These are phyloP conservation scores for Fraxinus angustifolia DNA, from an alignment of 305 asterid species.

Conservation along the genomic window DNA sequence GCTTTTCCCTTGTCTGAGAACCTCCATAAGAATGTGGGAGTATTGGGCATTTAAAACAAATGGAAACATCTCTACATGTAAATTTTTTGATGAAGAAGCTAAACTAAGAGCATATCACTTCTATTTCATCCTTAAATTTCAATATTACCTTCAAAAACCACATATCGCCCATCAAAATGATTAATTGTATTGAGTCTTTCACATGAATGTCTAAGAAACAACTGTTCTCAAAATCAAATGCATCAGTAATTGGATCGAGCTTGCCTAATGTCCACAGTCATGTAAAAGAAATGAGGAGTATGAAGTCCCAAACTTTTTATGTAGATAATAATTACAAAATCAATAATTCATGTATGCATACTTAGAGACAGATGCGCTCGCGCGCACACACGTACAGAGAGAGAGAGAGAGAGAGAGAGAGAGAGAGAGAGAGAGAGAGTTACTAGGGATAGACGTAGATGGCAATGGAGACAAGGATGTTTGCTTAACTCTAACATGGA, in stretches of 20 bases:
- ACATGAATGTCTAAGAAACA: not conserved
- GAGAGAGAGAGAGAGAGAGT: not conserved
- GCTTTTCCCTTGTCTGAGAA: not conserved
- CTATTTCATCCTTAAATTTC: not conserved
- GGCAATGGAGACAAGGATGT: conserved; percentile 25
- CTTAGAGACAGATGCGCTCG: not conserved
- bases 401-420: not conserved
- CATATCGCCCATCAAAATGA: not conserved
- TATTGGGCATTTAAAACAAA: not conserved
- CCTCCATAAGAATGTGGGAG: not conserved
- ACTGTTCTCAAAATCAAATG: not conserved
- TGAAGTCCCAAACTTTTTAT: not conserved
- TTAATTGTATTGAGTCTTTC: not conserved
- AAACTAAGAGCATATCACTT: not conserved
- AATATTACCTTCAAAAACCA: not conserved
- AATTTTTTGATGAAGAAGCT: not conserved
- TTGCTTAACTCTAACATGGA: conserved; percentile 52
- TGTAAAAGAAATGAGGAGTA: not conserved
- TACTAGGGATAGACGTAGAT: conserved; percentile 35
- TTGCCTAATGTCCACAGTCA: not conserved
- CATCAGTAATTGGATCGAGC: not conserved
- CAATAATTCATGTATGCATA: not conserved
- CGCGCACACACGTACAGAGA: not conserved
- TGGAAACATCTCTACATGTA: not conserved
- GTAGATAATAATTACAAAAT: not conserved